Evolutionary conservation across 2,329 filamentous ascomycete genomes (phyloP), one percentile per base, ranked within the genome.

Genomic region (Scedosporium dehoogii): DNA sequence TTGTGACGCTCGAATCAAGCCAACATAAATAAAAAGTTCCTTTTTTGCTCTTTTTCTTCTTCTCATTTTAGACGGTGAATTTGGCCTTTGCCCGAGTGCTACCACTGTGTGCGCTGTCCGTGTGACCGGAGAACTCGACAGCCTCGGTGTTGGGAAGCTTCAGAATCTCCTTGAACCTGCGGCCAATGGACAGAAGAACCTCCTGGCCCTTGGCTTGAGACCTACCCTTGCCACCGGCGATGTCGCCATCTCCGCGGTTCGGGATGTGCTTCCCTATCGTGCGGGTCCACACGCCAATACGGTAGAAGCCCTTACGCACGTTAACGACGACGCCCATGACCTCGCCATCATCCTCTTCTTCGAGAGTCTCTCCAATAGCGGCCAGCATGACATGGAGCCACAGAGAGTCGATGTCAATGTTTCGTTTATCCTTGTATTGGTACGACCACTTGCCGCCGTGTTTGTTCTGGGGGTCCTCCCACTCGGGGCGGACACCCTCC

Each of bases 281-380:
- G 71, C 92, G 89, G 66, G 94, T 99, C 94, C 96, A 99, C 69
- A 97, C 86, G 73, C 93, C 92, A 69, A 99, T 89, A 80, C 94
- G 90, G 84, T 92, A 99, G 81, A 99, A 97, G 60, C 90, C 92
- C 81, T 96, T 97, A 76, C 94, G 90, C 64, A 99, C 93, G 77
- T 99, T 99, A 80, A 97, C 92, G 27, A 99, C 94, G 41, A 99
- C 96, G 67, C 94, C 94, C 94, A 97, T 97, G 75, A 99, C 89
- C 77, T 99, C 96, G 69, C 92, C 92, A 72, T 97, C 94, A 41
- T 88, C 88, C 73, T 97, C 92, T 48, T 90, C 88, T 80, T 99
- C 94, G 62, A 99, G 89, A 27, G 93, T 97, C 83, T 99, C 96
- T 72, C 94, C 94, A 68, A 99, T 97, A 62, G 92, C 94, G 38